Evolutionary conservation across 176 grass and related monocot genomes (phyloP), one percentile per base, ranked within the genome.

Genomic region (Ampelocalamus luodianensis): DNA sequence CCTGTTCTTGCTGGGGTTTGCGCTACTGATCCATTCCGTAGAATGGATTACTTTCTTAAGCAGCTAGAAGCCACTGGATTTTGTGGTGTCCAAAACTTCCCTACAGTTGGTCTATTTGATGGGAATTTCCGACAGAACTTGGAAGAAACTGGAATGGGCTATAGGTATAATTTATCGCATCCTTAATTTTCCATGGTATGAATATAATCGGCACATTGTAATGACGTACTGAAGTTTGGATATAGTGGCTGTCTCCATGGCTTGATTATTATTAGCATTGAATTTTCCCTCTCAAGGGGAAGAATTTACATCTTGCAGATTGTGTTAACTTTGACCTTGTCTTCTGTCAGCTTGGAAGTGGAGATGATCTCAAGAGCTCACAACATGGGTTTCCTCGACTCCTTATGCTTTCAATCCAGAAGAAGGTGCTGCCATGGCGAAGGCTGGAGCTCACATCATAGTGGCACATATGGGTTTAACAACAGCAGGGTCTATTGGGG

Each of bases 121-220:
- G 96, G 96, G 6, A 95, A 90, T 76, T 98, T 98, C 85, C 88
- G 93, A 55, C 82, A 93, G 65, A 98, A 98, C 77, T 77, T 98
- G 81, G 96, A 98, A 85, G 96, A 98, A 91, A 98, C 96, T 82
- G 93, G 96, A 88, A 95, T 98, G 93, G 96, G 96, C 16, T 98
- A 98, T 88, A 88, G 87, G 96, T 98, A 90, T 68, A 44, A 8
- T 63, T 88, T 54, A 45, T 38, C 23, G 44, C 12, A 13, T 56
- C 17, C 32, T 65, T 72, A 59, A 27, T 63, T 62, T 14, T 51
- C 26, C 27, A 50, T 76, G 70, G 11, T 5, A 42, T 69, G 42
- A 39, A 10, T 40, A 63, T 32, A 64, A 42, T 32, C 1, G 6
- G 9, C 8, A 16, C 18, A 48, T 46, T 53, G 23, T 46, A 72